phyloP scores from a whole-genome alignment of 768 basidiomycete species.

The Rickenella mellea region DNA sequence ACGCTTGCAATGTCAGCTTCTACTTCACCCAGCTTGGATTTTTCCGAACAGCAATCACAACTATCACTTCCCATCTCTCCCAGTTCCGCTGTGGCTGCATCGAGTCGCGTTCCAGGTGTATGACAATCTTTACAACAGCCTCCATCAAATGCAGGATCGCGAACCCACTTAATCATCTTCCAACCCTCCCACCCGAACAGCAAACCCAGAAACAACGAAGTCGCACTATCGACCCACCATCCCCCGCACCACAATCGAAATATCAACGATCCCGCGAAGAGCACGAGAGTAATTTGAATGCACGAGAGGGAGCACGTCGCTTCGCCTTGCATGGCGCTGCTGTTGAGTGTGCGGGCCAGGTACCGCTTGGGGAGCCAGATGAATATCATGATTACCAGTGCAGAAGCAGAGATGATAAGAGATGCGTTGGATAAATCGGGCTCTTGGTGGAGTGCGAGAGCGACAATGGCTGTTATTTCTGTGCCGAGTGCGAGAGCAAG shows the following conservation, averaged over 20 bases:
- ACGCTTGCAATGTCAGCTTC: no score
- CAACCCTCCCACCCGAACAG: constrained; percentile 36
- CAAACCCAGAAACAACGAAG: constrained; percentile 28
- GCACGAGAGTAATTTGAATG: constrained; percentile 31
- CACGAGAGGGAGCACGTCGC: constrained; percentile 35
- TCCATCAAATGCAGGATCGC: constrained; percentile 23
- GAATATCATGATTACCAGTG: constrained; percentile 28
- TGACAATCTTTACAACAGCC: constrained; percentile 24
- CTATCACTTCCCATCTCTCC: constrained; percentile 6
- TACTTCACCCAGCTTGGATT: no score
- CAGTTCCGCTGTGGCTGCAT: constrained; percentile 2
- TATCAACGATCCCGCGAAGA: constrained; percentile 31
- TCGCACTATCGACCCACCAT: constrained; percentile 40
- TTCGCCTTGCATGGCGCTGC: constrained; percentile 33
- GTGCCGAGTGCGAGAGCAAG: constrained; percentile 28
- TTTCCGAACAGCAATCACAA: constrained; percentile 9
- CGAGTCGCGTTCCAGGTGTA: constrained; percentile 12
- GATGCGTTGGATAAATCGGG: constrained; percentile 30
- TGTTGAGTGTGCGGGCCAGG: constrained; percentile 33
- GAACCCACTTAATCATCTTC: constrained; percentile 33
- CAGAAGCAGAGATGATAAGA: constrained; percentile 32
- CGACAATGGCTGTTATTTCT: constrained; percentile 22
- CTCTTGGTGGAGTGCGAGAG: constrained; percentile 24
- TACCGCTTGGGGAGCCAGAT: constrained; percentile 37
- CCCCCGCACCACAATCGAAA: constrained; percentile 32